Base-by-base conservation (phyloP, 129 eudicot genomes). In the Escallonia herrerae region DNA sequence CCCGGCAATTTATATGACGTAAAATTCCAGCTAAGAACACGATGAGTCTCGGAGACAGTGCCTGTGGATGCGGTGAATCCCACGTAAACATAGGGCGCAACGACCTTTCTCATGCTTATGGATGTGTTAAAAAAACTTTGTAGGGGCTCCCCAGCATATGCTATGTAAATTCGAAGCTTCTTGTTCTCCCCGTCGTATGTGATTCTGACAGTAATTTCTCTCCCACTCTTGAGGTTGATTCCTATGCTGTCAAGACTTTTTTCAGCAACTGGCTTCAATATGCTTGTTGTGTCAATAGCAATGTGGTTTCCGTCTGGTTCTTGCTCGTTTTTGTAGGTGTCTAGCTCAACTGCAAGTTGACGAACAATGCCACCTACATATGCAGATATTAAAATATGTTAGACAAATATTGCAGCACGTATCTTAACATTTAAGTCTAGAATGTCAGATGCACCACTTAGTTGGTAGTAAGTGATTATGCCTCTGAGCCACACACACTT, bases 61-160 rank as follows among this genome's bases (percentile, higher is more conserved):
- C 85, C 95, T 0, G 90, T 87, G 39, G 95, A 72, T 38, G 83
- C 95, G 8, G 95, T 75, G 65, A 83, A 87, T 15, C 95, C 95
- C 1, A 83, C 60, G 48, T 75, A 87, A 43, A 71, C 83, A 4
- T 57, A 60, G n/a, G 15, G 63, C 5, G 90, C 90, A 67, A 87
- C 87, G 4, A 75, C 81, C 4, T 74, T 76, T 71, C 77, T 67
- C 87, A 87, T 67, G 11, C 66, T 62, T 12, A 87, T 73, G 15
- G 72, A 55, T 8, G 76, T 76, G 58, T 68, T 76, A 4, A 87
- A 63, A 61, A 87, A 67, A 14, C 57, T 67, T 9, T 61, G 15
- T 9, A 83, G 64, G 7, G 77, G 71, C 2, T 79, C 68, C 7
- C 81, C 85, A 0, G 70, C 64, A 68, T 87, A 83, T n/a, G 83